Evolutionary conservation across 2,329 filamentous ascomycete genomes (phyloP).

Genomic region (Pseudocercospora vitis): DNA sequence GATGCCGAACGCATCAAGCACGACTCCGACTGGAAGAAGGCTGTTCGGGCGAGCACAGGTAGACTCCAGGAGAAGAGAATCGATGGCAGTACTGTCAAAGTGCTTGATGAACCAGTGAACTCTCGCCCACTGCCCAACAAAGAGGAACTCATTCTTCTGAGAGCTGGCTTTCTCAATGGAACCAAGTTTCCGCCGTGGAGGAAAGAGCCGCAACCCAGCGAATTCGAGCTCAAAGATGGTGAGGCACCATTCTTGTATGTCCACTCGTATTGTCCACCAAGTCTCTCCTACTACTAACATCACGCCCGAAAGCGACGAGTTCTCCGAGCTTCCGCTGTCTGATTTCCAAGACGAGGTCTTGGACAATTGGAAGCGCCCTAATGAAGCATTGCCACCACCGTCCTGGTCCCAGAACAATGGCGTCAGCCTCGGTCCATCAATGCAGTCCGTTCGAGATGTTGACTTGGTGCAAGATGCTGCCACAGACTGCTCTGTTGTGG

Average conservation of each 20-base stretch:
- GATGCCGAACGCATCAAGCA: conserved; percentile 74
- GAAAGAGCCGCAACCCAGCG: conserved; percentile 56
- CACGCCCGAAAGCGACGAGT: conserved; percentile 57
- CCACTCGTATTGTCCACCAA: conserved; percentile 11
- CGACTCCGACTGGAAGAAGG: conserved; percentile 32
- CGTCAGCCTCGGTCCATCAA: conserved; percentile 48
- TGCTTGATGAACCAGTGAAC: conserved; percentile 53
- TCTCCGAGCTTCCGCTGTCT: conserved; percentile 70
- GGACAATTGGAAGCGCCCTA: conserved; percentile 76
- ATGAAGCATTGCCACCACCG: conserved; percentile 60
- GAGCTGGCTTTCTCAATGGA: conserved; percentile 77
- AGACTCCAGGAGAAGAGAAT: conserved; percentile 4
- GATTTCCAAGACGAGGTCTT: conserved; percentile 73
- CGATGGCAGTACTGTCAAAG: conserved; percentile 31
- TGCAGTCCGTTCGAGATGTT: conserved; percentile 59
- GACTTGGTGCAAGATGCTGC: conserved; percentile 95
- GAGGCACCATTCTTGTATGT: conserved; percentile 63
- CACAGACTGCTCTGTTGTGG: conserved; percentile 95
- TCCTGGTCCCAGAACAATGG: conserved; percentile 39
- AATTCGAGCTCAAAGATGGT: conserved; percentile 60
- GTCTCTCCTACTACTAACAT: conserved; percentile 19
- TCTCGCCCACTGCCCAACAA: conserved; percentile 64
- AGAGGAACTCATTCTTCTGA: conserved; percentile 75
- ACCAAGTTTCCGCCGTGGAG: conserved; percentile 85
- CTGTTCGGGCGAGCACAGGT: conserved; percentile 5